Evolutionary conservation across 225 moss, liverwort and hornwort species (phyloP), one percentile per base, ranked within the genome.

Genomic region (Climacium dendroides): DNA sequence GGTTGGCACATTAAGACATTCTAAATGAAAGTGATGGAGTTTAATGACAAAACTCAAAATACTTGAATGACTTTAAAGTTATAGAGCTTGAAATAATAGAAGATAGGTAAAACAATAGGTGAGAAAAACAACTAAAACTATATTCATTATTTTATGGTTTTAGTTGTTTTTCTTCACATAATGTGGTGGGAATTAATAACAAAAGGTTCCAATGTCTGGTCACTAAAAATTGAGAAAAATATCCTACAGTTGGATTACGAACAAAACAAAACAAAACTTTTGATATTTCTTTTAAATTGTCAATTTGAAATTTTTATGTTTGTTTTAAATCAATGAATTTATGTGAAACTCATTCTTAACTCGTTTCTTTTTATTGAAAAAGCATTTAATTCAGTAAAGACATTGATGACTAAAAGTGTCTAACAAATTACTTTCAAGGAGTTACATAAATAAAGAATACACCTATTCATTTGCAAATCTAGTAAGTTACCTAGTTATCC

Each of bases 1-100:
- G n/a, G 2, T 47, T 47, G 16, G 8, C 0, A 3, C 28, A 10
- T 10, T 45, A 28, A 10, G 2, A 6, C 2, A 43, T 17, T 6
- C 2, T 45, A 30, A 4, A 11, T 47, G 19, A 19, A 47, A 47
- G 30, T 47, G 1, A 47, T 0, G 0, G 19, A 47, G 4, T 30
- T 73, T 19, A 48, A 19, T 6, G 11, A 73, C 5, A 30, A 18
- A 72, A 73, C 0, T 48, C 30, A 47, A 48, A 73, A 73, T 7
- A 73, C 30, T 18, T 73, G 7, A 1, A 10, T 47, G 73, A 19
- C 19, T 30, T 73, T 1, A 47, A 19, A 48, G 4, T 47, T 48
- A 30, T 47, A 2, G 30, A 47, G 11, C 4, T 74, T 48, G 6
- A 29, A 74, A 48, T 30, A 19, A 19, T 48, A 48, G 10, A 18